These are phyloP conservation scores for Umbilicaria muhlenbergii DNA, from an alignment of 495 filamentous ascomycete species.

Conservation along the genomic window DNA sequence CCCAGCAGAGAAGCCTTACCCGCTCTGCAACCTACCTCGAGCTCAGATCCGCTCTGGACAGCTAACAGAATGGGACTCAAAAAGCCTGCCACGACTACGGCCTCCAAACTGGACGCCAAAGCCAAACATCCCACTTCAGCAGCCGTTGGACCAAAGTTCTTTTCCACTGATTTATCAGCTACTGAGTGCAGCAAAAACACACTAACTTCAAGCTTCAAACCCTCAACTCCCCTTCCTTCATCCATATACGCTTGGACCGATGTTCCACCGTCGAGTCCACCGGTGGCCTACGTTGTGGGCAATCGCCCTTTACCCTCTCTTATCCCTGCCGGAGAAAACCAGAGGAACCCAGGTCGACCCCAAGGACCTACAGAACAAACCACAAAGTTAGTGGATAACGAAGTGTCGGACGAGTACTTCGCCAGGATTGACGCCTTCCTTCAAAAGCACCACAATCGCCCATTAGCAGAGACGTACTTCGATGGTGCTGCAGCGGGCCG, in stretches of 20 bases:
- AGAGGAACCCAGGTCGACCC: neutral
- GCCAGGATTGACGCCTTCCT: slow-evolving; percentile 5
- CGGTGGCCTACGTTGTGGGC: neutral
- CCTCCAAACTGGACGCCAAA: slow-evolving; percentile 5
- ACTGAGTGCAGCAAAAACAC: too few relatives aligned
- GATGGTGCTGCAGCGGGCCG: slow-evolving; percentile 11
- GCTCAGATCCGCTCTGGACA: neutral
- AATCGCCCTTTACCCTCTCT: neutral
- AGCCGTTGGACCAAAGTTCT: neutral
- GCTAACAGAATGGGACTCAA: neutral
- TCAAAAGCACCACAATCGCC: slow-evolving; percentile 8
- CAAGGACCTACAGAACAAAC: neutral
- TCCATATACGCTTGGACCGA: neutral
- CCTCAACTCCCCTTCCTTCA: too few relatives aligned
- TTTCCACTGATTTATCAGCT: neutral
- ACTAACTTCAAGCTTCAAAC: too few relatives aligned
- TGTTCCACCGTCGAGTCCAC: neutral
- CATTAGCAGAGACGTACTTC: neutral
- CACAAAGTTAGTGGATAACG: neutral
- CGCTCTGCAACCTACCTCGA: neutral
- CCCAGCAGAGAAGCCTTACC: slow-evolving; percentile 1
- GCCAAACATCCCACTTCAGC: neutral
- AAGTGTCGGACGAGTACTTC: slow-evolving; percentile 3
- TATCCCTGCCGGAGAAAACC: too few relatives aligned
- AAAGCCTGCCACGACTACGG: neutral